Conservation (phyloP, 2,329 filamentous ascomycete species). For the Fusarium mangiferae region DNA sequence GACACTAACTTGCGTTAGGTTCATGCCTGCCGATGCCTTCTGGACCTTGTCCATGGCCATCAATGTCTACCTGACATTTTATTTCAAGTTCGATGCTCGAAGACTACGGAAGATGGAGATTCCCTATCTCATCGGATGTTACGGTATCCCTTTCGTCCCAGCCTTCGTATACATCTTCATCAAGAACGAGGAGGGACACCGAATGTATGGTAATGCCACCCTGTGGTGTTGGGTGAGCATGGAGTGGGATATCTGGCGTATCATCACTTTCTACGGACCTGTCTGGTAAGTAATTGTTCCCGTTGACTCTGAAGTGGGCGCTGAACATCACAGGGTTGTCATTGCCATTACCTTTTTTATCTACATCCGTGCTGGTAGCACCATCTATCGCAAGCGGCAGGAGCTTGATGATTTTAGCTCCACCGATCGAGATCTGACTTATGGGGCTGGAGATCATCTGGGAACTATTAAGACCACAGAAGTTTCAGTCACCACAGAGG, state of each 20-base stretch:
- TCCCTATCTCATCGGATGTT: slow-evolving; percentile 75
- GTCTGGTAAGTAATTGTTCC: slow-evolving; percentile 64
- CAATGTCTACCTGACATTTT: slow-evolving; percentile 86
- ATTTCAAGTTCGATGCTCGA: slow-evolving; percentile 74
- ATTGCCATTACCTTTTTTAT: slow-evolving; percentile 72
- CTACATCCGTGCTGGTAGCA: slow-evolving; percentile 72
- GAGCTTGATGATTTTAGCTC: slow-evolving; percentile 67
- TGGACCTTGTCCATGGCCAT: slow-evolving; percentile 86
- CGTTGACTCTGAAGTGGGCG: too few species aligned
- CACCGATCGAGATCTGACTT: slow-evolving; percentile 54
- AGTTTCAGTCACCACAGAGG: slow-evolving; percentile 70
- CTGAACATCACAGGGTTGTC: slow-evolving; percentile 60
- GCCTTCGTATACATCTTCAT: slow-evolving; percentile 76
- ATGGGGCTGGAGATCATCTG: slow-evolving; percentile 56
- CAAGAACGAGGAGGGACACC: slow-evolving; percentile 58
- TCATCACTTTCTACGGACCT: slow-evolving; percentile 79
- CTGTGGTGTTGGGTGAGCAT: slow-evolving; percentile 84
- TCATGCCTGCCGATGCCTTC: slow-evolving; percentile 78
- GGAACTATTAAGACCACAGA: slow-evolving; percentile 68
- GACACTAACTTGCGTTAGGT: slow-evolving; percentile 62
- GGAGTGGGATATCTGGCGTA: slow-evolving; percentile 76
- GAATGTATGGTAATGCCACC: slow-evolving; percentile 78
- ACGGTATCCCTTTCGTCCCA: slow-evolving; percentile 77
- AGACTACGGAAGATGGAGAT: slow-evolving; percentile 75
- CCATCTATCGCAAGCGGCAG: slow-evolving; percentile 74